Conservation (phyloP, 163 green algal genomes). For the Chlamydomonas reinhardtii region DNA sequence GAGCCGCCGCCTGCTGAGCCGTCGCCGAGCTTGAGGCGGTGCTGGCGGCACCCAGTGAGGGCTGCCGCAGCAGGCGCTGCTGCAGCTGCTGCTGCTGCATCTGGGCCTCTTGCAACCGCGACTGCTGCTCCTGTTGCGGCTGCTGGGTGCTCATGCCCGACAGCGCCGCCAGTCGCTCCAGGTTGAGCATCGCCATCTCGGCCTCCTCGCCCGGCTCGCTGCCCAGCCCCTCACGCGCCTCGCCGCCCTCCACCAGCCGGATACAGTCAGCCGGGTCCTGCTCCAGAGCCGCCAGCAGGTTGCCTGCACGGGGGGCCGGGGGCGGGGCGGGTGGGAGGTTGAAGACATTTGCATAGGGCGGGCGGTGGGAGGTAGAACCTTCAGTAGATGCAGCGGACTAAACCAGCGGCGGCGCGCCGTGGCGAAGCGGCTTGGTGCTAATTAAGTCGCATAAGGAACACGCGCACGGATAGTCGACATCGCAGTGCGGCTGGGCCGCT, state of each 20-base stretch:
- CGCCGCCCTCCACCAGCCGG: background rate
- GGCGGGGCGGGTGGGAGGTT: background rate
- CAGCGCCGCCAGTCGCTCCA: background rate
- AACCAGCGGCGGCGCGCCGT: no score
- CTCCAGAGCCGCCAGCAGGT: constrained; percentile 32
- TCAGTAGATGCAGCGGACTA: no score
- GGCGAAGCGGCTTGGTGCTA: no score
- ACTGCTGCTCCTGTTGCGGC: background rate
- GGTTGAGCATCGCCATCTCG: constrained; percentile 13
- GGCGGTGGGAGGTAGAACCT: background rate
- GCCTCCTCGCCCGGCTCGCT: no score
- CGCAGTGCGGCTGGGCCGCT: no score
- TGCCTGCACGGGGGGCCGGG: constrained; percentile 13
- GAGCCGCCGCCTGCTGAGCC: no score
- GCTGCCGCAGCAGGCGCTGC: background rate
- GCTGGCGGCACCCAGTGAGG: background rate
- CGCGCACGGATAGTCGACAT: no score
- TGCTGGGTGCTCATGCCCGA: background rate
- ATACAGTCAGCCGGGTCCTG: constrained; percentile 18
- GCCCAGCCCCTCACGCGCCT: no score
- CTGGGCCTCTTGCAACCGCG: no score
- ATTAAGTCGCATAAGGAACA: no score
- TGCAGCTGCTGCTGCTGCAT: background rate
- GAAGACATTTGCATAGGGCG: no score
- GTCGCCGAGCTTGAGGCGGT: no score